A percentile compares a stretch with the other conserved stretches of the same genome.
Evolutionary conservation across 164 flowering plant species (phyloP).

Genomic region (Magnolia changhungtana): DNA sequence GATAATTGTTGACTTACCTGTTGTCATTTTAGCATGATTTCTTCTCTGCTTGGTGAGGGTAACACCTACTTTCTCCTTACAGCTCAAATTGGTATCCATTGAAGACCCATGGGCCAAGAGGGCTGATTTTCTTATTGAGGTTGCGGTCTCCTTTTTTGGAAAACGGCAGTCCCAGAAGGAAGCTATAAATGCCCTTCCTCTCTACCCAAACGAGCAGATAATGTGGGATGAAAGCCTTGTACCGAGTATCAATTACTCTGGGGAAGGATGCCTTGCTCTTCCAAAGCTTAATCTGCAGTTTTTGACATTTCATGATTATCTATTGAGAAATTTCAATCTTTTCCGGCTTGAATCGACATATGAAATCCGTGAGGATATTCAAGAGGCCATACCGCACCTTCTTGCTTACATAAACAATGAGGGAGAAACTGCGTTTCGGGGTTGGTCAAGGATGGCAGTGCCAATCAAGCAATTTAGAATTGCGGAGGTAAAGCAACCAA

Average conservation of each 20-base stretch:
- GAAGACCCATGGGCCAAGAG: constrained; percentile 88
- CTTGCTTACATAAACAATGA: constrained; percentile 89
- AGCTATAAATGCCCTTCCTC: constrained; percentile 96
- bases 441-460: constrained; percentile 99
- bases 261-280: constrained; percentile 99
- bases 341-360: constrained; percentile 98
- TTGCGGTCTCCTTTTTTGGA: constrained; percentile 83
- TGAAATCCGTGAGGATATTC: constrained; percentile 98
- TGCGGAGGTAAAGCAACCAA: constrained; percentile 87
- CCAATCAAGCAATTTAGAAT: constrained; percentile 83
- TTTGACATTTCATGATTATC: constrained; percentile 92
- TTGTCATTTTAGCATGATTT: not conserved
- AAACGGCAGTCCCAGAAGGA: constrained; percentile 94
- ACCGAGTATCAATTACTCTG: constrained; percentile 97
- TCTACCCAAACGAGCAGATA: constrained; percentile 92
- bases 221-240: constrained; percentile 99
- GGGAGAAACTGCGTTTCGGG: constrained; percentile 96
- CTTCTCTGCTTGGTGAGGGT: not conserved
- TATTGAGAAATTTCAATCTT: constrained; percentile 93
- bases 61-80: constrained; percentile 17
- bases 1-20: no score
- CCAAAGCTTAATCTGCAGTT: constrained; percentile 96
- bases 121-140: constrained; percentile 86
- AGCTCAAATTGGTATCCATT: constrained; percentile 83
- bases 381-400: constrained; percentile 96